Evolutionary conservation across 495 filamentous ascomycete genomes (phyloP), one percentile per base, ranked within the genome.

Genomic region (Hypoxylon crocopeplum): DNA sequence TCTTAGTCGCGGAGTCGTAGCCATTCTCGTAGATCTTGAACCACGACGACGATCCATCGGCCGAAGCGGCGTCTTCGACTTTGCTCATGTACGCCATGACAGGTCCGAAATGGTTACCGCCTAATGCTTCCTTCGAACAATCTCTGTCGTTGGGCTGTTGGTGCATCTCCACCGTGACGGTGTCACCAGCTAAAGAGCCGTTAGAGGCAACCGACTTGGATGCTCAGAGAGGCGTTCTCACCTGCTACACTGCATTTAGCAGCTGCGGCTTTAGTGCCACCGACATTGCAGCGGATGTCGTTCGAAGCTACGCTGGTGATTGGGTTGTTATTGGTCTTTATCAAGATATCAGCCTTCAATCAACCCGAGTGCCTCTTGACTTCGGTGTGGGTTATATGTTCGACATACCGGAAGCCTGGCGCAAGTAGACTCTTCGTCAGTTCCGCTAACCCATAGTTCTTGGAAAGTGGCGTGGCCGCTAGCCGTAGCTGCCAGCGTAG

Each of bases 21-120:
- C 69, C 72, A 8, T 41, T 8, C 48, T 79, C 69, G 72, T 72
- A 82, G 62, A 81, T 71, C 73, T 84, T 84, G 69, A 79, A 82
- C 82, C 81, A 85, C 2, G 60, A 64, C 7, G 75, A 75, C 3
- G 69, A 60, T 11, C 79, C 79, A 54, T 77, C 75, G 36, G 80
- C 80, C n/a, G 71, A 75, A 15, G 73, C 67, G 1, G 83, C 80
- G 56, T 85, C 78, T 17, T 61, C 21, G 15, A 85, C 83, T 56
- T 81, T 79, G 60, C 77, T 74, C 58, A 86, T 71, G 75, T 86
- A 86, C 8, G 75, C 79, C 19, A 80, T 69, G 0, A 84, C 76
- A 16, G 77, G 77, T 2, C 77, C 77, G 64, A 74, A 72, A 72
- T 80, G 77, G 33, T 75, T 73, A 6, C 78, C 80, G 12, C 79